A percentile compares a stretch with the other conserved stretches of the same genome.
Evolutionary conservation across 805 yeast species (phyloP).

Genomic region (Kluyveromyces wickerhamii): DNA sequence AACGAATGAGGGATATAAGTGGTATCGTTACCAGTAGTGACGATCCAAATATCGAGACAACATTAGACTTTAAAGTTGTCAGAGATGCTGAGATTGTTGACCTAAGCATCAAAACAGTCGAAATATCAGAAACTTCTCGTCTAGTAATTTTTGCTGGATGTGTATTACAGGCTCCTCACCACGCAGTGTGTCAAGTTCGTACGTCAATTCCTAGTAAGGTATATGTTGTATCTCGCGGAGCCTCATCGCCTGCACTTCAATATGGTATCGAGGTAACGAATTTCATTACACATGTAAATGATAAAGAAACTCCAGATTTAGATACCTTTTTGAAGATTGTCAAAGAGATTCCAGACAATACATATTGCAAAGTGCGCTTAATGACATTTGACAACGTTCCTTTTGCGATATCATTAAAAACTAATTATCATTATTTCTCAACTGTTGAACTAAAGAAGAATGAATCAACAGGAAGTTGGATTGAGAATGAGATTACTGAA

Average conservation of each 20-base stretch:
- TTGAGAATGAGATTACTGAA: slow-evolving; percentile 37
- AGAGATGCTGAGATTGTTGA: slow-evolving; percentile 61
- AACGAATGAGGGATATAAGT: slow-evolving; percentile 59
- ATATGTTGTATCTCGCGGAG: slow-evolving; percentile 65
- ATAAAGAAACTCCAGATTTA: slow-evolving; percentile 59
- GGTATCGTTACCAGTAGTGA: slow-evolving; percentile 33
- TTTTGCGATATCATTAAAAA: slow-evolving; percentile 74
- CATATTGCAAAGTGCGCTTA: slow-evolving; percentile 72
- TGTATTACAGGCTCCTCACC: slow-evolving; percentile 80
- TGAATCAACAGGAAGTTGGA: slow-evolving; percentile 42
- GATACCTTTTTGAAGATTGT: slow-evolving; percentile 60
- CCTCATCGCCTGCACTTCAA: slow-evolving; percentile 82
- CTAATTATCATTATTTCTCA: slow-evolving; percentile 84
- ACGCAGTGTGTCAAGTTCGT: slow-evolving; percentile 81
- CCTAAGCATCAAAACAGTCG: slow-evolving; percentile 55
- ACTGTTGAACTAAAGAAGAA: slow-evolving; percentile 54
- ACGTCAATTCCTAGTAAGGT: slow-evolving; percentile 70
- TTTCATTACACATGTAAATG: slow-evolving; percentile 86
- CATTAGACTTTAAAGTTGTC: slow-evolving; percentile 52
- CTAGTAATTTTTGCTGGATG: slow-evolving; percentile 81
- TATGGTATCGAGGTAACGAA: slow-evolving; percentile 72
- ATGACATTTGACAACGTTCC: slow-evolving; percentile 85
- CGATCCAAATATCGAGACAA: slow-evolving; percentile 29
- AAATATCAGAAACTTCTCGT: slow-evolving; percentile 54
- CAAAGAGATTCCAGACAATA: slow-evolving; percentile 64